These are phyloP conservation scores for Gymnopus androsaceus DNA, from an alignment of 1,284 basidiomycete genomes.

Conservation along the genomic window DNA sequence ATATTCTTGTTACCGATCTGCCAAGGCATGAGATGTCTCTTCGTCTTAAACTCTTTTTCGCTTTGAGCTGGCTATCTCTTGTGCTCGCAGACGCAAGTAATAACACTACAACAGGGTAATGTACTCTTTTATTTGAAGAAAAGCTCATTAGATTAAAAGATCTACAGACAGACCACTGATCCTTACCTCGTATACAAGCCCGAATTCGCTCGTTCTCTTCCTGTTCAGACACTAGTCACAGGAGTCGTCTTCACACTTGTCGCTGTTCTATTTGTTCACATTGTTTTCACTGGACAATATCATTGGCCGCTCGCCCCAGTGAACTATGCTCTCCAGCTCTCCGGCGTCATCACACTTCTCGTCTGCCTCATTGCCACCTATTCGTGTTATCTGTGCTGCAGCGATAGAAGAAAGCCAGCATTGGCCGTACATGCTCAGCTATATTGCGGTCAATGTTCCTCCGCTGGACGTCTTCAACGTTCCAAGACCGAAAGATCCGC, in stretches of 20 bases:
- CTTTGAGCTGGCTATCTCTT: background rate
- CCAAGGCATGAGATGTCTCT: slow-evolving; percentile 2
- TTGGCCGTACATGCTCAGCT: slow-evolving; percentile 96
- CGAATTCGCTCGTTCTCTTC: slow-evolving; percentile 81
- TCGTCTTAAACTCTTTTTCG: background rate
- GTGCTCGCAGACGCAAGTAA: slow-evolving; percentile 1
- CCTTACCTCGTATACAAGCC: slow-evolving; percentile 81
- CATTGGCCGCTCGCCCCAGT: slow-evolving; percentile 92
- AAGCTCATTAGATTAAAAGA: background rate
- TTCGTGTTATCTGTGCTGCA: slow-evolving; percentile 71
- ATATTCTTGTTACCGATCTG: background rate
- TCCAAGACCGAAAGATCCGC: background rate
- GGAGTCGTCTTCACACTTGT: slow-evolving; percentile 89
- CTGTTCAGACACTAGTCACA: slow-evolving; percentile 87
- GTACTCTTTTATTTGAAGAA: background rate
- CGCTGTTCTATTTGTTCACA: slow-evolving; percentile 86
- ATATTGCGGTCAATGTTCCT: slow-evolving; percentile 84
- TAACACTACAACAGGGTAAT: slow-evolving; percentile 4
- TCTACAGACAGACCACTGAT: slow-evolving; percentile 39
- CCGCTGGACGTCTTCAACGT: slow-evolving; percentile 38
- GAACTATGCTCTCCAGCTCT: slow-evolving; percentile 90
- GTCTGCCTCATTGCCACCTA: slow-evolving; percentile 75
- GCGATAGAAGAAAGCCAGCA: slow-evolving; percentile 63
- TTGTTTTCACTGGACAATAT: slow-evolving; percentile 94
- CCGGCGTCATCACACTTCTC: slow-evolving; percentile 80